Evolutionary conservation across 2,329 filamentous ascomycete species (phyloP).

Genomic region (Blastomyces silverae): DNA sequence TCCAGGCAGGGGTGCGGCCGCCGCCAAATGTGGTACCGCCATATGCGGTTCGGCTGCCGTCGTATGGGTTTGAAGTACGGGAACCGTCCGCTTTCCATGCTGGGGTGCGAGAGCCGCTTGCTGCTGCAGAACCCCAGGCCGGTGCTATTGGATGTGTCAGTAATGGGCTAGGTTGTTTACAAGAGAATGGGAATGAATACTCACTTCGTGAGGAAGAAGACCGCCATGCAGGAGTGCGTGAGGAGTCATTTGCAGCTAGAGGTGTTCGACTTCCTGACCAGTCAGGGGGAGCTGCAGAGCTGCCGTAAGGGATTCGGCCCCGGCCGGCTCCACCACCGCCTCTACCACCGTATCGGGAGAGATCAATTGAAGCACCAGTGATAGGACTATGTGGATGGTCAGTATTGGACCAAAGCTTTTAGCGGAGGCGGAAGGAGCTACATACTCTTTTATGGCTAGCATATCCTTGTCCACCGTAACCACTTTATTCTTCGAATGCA

Average conservation of each 20-base stretch:
- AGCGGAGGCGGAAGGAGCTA: slow-evolving; percentile 18
- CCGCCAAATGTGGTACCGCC: slow-evolving; percentile 41
- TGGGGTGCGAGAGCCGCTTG: slow-evolving; percentile 45
- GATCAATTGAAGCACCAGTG: slow-evolving; percentile 71
- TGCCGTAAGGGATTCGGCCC: slow-evolving; percentile 44
- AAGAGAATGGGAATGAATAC: slow-evolving; percentile 30
- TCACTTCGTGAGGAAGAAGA: slow-evolving; percentile 55
- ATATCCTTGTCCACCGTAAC: slow-evolving; percentile 75
- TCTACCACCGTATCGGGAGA: slow-evolving; percentile 46
- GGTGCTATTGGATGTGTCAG: slow-evolving; percentile 29
- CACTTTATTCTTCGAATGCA: slow-evolving; percentile 91
- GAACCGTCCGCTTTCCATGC: slow-evolving; percentile 53
- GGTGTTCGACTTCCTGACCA: slow-evolving; percentile 67
- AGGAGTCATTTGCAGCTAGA: slow-evolving; percentile 52
- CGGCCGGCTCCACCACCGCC: slow-evolving; percentile 42
- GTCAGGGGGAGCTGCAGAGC: slow-evolving; percentile 43
- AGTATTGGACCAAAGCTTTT: slow-evolving; percentile 18
- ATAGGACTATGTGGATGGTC: slow-evolving; percentile 41
- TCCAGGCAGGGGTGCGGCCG: slow-evolving; percentile 68
- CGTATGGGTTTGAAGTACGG: slow-evolving; percentile 54
- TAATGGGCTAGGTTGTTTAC: neutral
- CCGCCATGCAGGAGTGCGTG: slow-evolving; percentile 65
- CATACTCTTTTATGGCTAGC: slow-evolving; percentile 77
- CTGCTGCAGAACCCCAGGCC: slow-evolving; percentile 36
- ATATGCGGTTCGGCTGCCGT: slow-evolving; percentile 59